Percentiles rank a stretch among this genome's conserved stretches.
Evolutionary conservation across 2,329 filamentous ascomycete genomes (phyloP).

Genomic region (Fusarium hainanense): DNA sequence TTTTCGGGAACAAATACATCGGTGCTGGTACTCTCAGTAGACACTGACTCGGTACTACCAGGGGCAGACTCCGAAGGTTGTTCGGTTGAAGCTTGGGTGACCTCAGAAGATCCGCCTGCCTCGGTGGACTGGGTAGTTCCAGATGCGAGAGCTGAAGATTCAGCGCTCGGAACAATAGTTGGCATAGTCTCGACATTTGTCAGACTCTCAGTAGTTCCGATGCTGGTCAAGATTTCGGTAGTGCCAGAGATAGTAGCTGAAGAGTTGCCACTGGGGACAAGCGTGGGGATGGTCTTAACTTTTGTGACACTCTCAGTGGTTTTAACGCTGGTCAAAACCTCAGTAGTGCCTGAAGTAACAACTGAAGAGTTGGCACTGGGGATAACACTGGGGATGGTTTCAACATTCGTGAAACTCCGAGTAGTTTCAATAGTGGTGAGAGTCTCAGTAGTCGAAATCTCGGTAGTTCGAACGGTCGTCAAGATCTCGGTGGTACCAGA

Average conservation of each 20-base stretch:
- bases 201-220: not conserved
- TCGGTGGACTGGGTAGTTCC: conserved; percentile 12
- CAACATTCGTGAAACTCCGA: not conserved
- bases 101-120: not conserved
- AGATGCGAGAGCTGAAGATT: conserved; percentile 31
- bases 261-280: not conserved
- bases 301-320: not conserved
- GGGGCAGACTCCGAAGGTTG: not conserved
- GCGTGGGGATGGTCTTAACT: not conserved
- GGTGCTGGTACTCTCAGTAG: not conserved
- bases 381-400: conserved; percentile 38
- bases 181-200: not conserved
- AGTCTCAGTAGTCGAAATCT: not conserved
- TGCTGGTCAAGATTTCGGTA: not conserved
- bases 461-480: not conserved
- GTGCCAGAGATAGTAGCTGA: not conserved
- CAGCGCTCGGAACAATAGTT: not conserved
- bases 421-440: not conserved
- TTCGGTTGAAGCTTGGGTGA: not conserved
- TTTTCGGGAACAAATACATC: conserved; percentile 9
- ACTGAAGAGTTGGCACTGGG: conserved; percentile 31
- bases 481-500: conserved; percentile 12
- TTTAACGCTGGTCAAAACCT: not conserved
- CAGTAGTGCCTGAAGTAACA: conserved; percentile 14
- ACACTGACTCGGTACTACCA: not conserved